Evolutionary conservation across 306 rosid species (phyloP).

Genomic region (Senna tora): DNA sequence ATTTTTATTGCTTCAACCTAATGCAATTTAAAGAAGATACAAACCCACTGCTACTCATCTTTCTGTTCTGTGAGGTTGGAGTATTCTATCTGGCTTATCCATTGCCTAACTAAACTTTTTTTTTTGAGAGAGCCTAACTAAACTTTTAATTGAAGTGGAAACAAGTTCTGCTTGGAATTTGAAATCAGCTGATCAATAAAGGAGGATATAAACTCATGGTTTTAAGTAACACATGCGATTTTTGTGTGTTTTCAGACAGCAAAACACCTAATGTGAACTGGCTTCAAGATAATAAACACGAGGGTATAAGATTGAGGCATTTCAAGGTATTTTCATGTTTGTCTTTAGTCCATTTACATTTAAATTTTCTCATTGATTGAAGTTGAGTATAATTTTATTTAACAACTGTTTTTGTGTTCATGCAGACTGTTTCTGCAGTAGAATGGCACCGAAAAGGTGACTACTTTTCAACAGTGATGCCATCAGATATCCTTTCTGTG

Average conservation of each 20-base stretch:
- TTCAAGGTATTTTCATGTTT: constrained; percentile 66
- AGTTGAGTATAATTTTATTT: constrained; percentile 20
- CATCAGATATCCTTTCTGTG: constrained; percentile 85
- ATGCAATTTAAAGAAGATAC: not conserved
- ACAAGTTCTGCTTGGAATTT: constrained; percentile 8
- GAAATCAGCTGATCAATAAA: constrained; percentile 11
- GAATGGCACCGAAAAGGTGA: constrained; percentile 99
- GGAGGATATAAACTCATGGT: constrained; percentile 6
- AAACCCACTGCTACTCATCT: not conserved
- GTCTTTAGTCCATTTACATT: constrained; percentile 19
- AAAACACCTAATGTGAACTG: constrained; percentile 63
- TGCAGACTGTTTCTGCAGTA: constrained; percentile 81
- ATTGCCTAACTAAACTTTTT: constrained; percentile 6
- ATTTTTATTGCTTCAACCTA: not conserved
- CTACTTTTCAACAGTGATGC: constrained; percentile 88
- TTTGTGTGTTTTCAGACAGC: constrained; percentile 41
- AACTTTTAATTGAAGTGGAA: constrained; percentile 1
- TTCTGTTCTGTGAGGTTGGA: not conserved
- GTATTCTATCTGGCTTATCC: constrained; percentile 20
- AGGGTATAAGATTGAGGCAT: constrained; percentile 76
- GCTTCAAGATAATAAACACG: constrained; percentile 74
- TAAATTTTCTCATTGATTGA: constrained; percentile 16
- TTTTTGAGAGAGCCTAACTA: too few relatives aligned
- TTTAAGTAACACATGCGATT: not conserved
- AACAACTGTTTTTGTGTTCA: constrained; percentile 35